Conservation (phyloP, 306 rosid genomes). For the Cicer judaicum region DNA sequence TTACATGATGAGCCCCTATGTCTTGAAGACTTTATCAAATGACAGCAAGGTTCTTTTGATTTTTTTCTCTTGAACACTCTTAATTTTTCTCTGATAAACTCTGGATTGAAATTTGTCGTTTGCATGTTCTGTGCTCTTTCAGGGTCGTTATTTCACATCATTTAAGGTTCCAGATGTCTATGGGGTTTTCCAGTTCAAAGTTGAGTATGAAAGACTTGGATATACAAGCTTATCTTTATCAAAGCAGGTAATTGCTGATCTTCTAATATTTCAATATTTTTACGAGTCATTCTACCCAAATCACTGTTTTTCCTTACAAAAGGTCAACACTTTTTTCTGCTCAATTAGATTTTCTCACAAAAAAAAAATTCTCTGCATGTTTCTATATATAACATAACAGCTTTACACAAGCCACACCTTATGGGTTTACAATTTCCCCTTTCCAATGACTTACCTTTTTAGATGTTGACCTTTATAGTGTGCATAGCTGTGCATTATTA, state of each 20-base stretch:
- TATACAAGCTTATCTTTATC: conserved; percentile 80
- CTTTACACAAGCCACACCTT: neutral
- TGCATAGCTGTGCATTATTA: neutral
- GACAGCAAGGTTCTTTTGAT: conserved; percentile 67
- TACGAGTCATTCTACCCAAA: conserved; percentile 8
- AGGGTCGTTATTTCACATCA: conserved; percentile 80
- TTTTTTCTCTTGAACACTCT: conserved; percentile 28
- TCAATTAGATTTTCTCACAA: conserved; percentile 23
- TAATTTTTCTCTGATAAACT: conserved; percentile 26
- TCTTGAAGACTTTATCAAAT: conserved; percentile 81
- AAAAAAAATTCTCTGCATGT: neutral
- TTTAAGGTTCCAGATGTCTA: conserved; percentile 98
- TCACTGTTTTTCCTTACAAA: neutral
- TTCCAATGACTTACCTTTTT: conserved; percentile 12
- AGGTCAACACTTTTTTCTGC: conserved; percentile 4
- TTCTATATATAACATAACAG: neutral
- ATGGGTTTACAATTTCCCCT: conserved; percentile 30
- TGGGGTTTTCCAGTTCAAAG: conserved; percentile 99
- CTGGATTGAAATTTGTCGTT: conserved; percentile 5
- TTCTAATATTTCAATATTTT: conserved; percentile 12
- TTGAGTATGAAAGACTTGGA: conserved; percentile 89
- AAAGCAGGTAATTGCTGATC: conserved; percentile 72
- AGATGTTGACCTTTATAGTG: neutral
- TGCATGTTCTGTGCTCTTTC: conserved; percentile 40
- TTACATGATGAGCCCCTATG: conserved; percentile 99